A percentile compares a stretch with the other conserved stretches of the same genome.
These are phyloP conservation scores for Bjerkandera adusta DNA, from an alignment of 1,284 basidiomycete species.

Conservation along the genomic window DNA sequence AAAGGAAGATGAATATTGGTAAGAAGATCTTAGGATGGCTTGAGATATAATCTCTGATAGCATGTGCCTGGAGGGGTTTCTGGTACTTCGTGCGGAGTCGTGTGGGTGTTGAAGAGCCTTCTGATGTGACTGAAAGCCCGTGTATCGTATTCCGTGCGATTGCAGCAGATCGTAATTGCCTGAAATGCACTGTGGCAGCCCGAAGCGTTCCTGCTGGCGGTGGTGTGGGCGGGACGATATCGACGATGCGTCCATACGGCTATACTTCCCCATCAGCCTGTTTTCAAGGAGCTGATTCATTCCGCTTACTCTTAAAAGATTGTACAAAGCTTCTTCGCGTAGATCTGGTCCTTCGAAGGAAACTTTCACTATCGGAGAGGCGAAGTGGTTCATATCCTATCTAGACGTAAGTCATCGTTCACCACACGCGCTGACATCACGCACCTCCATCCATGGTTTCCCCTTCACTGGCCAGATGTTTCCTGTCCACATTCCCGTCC, in stretches of 20 bases:
- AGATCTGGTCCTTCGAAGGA: slow-evolving; percentile 87
- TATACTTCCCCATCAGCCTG: too few species aligned
- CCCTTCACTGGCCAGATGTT: slow-evolving; percentile 81
- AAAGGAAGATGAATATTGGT: slow-evolving; percentile 82
- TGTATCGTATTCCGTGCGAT: slow-evolving; percentile 87
- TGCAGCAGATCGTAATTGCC: slow-evolving; percentile 66
- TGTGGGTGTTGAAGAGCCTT: slow-evolving; percentile 39
- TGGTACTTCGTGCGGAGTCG: slow-evolving; percentile 70
- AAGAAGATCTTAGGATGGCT: slow-evolving; percentile 86
- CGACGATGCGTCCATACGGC: slow-evolving; percentile 82
- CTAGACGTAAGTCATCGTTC: neutral
- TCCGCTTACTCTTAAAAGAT: slow-evolving; percentile 68
- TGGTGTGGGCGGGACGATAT: slow-evolving; percentile 62
- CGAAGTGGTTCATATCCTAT: slow-evolving; percentile 84
- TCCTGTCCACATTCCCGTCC: slow-evolving; percentile 53
- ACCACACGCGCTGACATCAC: slow-evolving; percentile 17
- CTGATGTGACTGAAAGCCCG: slow-evolving; percentile 49
- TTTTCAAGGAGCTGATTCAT: slow-evolving; percentile 15
- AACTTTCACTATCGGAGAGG: slow-evolving; percentile 72
- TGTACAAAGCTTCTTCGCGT: slow-evolving; percentile 73
- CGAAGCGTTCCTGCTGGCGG: slow-evolving; percentile 70
- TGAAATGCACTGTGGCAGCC: slow-evolving; percentile 62
- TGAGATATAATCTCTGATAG: slow-evolving; percentile 79
- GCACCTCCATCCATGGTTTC: slow-evolving; percentile 80
- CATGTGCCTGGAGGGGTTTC: slow-evolving; percentile 75